Conservation (phyloP, 805 yeast species). For the Maudiozyma turicensis region DNA sequence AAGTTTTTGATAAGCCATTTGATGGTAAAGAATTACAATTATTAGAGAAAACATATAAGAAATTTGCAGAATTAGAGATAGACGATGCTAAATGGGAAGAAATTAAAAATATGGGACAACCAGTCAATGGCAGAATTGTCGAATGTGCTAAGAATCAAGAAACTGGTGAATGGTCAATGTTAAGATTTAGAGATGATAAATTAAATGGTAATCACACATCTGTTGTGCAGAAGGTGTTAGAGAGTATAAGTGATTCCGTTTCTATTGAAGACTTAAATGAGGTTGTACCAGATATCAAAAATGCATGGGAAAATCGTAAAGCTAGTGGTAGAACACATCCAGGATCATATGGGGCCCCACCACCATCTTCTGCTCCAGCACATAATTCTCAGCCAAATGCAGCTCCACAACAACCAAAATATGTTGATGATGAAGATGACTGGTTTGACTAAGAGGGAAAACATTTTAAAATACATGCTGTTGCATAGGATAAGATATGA, state of each 20-base stretch:
- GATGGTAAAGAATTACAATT: constrained; percentile 24
- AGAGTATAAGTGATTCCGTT: constrained; percentile 81
- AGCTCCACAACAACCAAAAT: constrained; percentile 13
- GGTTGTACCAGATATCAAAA: constrained; percentile 46
- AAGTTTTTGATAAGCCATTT: constrained; percentile 26
- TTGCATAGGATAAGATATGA: no score
- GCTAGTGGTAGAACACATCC: neutral
- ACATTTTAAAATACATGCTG: no score
- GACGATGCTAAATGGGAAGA: constrained; percentile 72
- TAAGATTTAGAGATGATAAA: constrained; percentile 91
- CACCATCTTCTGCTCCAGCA: neutral
- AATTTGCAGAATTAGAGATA: constrained; percentile 54
- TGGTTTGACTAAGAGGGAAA: constrained; percentile 22
- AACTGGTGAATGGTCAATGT: constrained; percentile 64
- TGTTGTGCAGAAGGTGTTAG: constrained; percentile 73
- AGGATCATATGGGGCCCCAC: neutral
- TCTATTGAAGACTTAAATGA: constrained; percentile 62
- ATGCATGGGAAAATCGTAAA: constrained; percentile 54
- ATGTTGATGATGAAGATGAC: constrained; percentile 27
- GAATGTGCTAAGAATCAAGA: constrained; percentile 66
- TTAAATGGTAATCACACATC: constrained; percentile 73
- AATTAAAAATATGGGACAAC: constrained; percentile 60
- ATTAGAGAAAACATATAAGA: constrained; percentile 42
- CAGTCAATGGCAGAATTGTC: constrained; percentile 79
- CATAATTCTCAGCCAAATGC: constrained; percentile 1